Base-by-base conservation (phyloP, 805 yeast species). In the Ogataea ramenticola region DNA sequence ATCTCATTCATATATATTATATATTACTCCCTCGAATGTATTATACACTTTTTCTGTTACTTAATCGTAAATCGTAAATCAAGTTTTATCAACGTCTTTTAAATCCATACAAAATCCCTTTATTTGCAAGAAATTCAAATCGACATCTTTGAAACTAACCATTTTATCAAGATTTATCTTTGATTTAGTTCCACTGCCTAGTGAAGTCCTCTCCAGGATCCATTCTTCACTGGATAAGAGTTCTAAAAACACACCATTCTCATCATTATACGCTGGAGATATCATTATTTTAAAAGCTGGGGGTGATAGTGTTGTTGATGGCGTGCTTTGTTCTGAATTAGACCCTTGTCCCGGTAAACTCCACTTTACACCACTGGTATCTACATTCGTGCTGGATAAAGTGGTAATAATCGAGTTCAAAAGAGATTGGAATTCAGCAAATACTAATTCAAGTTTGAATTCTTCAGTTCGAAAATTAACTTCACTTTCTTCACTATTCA, bases 371-470 rank as follows among this genome's bases (percentile, higher is more conserved):
- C 20, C 11, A 32, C 19, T n/a, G 12, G 20, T 15, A 32, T 16
- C 17, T 4, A 4, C 11, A 16, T 11, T 11, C 17, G 12, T 32
- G 5, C 12, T 29, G 5, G n/a, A 4, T 11, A 34, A 15, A 5
- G 54, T 54, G 26, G 49, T 53, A 12, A 58, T 48, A 33, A 61
- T 45, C 1, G 63, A 57, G 33, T 45, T 51, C 14, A 62, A 36
- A 12, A 55, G 46, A 24, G 58, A 47, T 44, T 56, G 60, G 20
- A 59, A 40, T 38, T 58, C 61, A 4, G 60, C 56, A 27, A 47
- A 56, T 3, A 61, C 38, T 2, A 50, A 9, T 11, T 42, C 43
- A 14, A 40, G 10, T 2, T 45, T 38, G 34, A 52, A 53, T 4
- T 46, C 43, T 7, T 41, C n/a, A 6, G 6, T n/a, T 46, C 40